These are phyloP conservation scores for Tephrocybe sp. DNA, from an alignment of 768 basidiomycete species.

Conservation along the genomic window DNA sequence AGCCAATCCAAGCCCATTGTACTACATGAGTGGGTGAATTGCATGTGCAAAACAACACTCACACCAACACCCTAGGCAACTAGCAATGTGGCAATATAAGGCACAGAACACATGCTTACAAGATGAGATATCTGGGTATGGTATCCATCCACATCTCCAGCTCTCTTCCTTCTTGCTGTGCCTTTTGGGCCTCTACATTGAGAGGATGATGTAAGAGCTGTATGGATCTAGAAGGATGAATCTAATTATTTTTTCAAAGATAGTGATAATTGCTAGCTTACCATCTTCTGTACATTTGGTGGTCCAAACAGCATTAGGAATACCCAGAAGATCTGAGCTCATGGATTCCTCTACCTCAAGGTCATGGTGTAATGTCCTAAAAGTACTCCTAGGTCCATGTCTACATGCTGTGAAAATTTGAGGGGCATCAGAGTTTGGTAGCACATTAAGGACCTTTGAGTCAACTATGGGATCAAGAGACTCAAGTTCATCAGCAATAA, in stretches of 20 bases:
- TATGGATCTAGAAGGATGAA: slow-evolving; percentile 83
- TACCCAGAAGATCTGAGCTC: slow-evolving; percentile 93
- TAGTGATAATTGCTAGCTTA: too few relatives aligned
- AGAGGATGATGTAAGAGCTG: slow-evolving; percentile 97
- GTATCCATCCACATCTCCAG: too few relatives aligned
- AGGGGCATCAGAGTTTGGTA: slow-evolving; percentile 91
- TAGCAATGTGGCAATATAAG: too few relatives aligned
- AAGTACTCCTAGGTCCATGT: slow-evolving; percentile 82
- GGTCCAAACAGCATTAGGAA: slow-evolving; percentile 98
- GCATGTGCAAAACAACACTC: too few relatives aligned
- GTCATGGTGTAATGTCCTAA: slow-evolving; percentile 90
- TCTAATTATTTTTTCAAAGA: too few relatives aligned
- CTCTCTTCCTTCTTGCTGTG: too few relatives aligned
- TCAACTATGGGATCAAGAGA: slow-evolving; percentile 92
- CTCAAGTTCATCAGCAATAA: slow-evolving; percentile 87
- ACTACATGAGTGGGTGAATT: too few relatives aligned
- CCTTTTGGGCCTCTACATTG: too few relatives aligned
- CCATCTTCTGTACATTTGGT: slow-evolving; percentile 89
- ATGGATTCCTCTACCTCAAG: slow-evolving; percentile 95
- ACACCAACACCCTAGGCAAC: too few relatives aligned
- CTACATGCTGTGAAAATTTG: slow-evolving; percentile 96
- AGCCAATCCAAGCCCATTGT: too few relatives aligned
- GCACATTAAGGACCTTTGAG: slow-evolving; percentile 85
- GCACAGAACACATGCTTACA: too few relatives aligned
- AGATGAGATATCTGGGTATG: too few relatives aligned